These are phyloP conservation scores for Chalciporus sp. DNA, from an alignment of 1,284 basidiomycete genomes.

Conservation along the genomic window DNA sequence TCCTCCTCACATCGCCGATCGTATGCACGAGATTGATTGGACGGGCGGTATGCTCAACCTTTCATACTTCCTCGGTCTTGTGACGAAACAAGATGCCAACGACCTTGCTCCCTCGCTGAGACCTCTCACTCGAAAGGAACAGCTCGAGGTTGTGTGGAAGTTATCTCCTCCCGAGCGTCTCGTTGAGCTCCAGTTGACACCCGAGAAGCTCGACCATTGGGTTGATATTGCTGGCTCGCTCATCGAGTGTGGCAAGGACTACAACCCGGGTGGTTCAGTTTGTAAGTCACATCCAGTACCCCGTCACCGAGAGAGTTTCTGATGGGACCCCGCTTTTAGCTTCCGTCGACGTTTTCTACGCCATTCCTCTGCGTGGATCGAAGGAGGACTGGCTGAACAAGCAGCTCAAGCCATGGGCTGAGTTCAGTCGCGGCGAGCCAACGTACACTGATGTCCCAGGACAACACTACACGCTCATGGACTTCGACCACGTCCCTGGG, in stretches of 20 bases:
- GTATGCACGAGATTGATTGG: slow-evolving; percentile 46
- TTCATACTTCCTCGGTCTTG: slow-evolving; percentile 32
- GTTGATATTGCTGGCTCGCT: slow-evolving; percentile 34
- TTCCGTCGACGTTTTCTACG: slow-evolving; percentile 31
- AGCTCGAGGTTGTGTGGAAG: slow-evolving; percentile 31
- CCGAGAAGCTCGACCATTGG: slow-evolving; percentile 32
- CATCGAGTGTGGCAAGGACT: slow-evolving; percentile 33
- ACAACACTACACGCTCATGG: slow-evolving; percentile 37
- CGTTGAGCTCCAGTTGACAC: slow-evolving; percentile 33
- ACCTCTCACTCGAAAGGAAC: slow-evolving; percentile 24
- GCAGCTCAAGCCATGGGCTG: slow-evolving; percentile 36
- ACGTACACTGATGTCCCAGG: slow-evolving; percentile 34
- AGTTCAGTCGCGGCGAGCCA: slow-evolving; percentile 27
- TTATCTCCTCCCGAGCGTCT: slow-evolving; percentile 34
- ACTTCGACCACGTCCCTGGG: slow-evolving; percentile 35
- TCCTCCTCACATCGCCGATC: slow-evolving; percentile 45
- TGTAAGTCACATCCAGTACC: slow-evolving; percentile 19
- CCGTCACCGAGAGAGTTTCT: not conserved
- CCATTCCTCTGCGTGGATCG: slow-evolving; percentile 31
- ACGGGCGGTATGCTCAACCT: slow-evolving; percentile 43
- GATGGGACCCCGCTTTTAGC: slow-evolving; percentile 12
- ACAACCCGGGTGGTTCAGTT: slow-evolving; percentile 27
- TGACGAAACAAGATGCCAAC: slow-evolving; percentile 28
- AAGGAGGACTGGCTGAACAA: slow-evolving; percentile 39
- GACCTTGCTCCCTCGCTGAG: slow-evolving; percentile 25